phyloP scores from a whole-genome alignment of 2,329 filamentous ascomycete species.

The Lachnellula suecica region DNA sequence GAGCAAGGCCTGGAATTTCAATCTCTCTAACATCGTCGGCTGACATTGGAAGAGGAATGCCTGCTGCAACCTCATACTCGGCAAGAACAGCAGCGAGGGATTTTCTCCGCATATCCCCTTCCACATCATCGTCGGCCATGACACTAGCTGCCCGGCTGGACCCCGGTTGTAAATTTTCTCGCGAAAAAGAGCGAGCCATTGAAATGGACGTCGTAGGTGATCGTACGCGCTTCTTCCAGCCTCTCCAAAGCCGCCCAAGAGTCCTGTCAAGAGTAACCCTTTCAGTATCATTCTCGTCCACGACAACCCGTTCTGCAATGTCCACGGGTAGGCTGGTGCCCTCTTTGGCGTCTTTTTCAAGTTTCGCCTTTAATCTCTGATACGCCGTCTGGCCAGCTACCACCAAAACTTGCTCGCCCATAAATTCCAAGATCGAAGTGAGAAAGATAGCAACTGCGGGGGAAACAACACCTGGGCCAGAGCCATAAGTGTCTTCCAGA shows the following conservation, averaged over 20 bases:
- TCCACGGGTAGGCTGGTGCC: conserved; percentile 44
- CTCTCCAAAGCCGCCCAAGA: conserved; percentile 86
- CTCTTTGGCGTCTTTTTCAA: conserved; percentile 59
- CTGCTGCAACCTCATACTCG: conserved; percentile 43
- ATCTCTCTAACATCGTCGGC: conserved; percentile 76
- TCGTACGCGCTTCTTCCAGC: conserved; percentile 86
- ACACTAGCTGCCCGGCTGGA: conserved; percentile 37
- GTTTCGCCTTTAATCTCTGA: conserved; percentile 59
- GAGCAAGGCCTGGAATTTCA: conserved; percentile 69
- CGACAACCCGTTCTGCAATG: conserved; percentile 66
- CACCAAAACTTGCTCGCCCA: conserved; percentile 89
- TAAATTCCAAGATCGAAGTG: conserved; percentile 89
- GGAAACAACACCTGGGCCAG: conserved; percentile 67
- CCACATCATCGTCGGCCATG: conserved; percentile 37
- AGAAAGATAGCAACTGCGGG: conserved; percentile 94
- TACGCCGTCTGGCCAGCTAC: conserved; percentile 83
- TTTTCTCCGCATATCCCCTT: conserved; percentile 16
- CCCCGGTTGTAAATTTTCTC: conserved; percentile 39
- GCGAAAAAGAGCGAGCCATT: conserved; percentile 47
- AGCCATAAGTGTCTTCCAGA: conserved; percentile 55
- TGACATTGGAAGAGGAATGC: conserved; percentile 67
- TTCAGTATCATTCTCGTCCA: conserved; percentile 91
- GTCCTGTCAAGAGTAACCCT: conserved; percentile 87
- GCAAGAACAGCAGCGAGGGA: conserved; percentile 22
- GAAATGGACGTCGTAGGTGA: conserved; percentile 49